Percentiles rank a stretch among this genome's conserved stretches.
These are phyloP conservation scores for Botrytis aclada DNA, from an alignment of 2,329 filamentous ascomycete species.

Conservation along the genomic window DNA sequence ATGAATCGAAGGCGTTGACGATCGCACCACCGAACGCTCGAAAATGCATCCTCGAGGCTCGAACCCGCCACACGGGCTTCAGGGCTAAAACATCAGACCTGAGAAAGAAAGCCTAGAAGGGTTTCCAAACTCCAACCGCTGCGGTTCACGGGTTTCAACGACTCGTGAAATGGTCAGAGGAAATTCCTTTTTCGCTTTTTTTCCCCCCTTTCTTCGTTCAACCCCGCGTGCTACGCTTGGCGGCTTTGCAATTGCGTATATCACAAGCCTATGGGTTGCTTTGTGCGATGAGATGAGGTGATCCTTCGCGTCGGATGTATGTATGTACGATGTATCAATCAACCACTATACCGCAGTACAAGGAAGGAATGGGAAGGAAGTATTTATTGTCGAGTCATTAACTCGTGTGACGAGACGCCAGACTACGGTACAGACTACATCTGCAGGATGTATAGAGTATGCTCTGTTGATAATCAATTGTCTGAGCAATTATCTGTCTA, in stretches of 20 bases:
- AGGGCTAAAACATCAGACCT: not conserved
- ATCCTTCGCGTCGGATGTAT: not conserved
- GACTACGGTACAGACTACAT: not conserved
- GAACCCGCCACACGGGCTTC: not conserved
- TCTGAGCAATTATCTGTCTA: not conserved
- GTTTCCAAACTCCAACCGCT: not conserved
- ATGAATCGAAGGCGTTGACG: not conserved
- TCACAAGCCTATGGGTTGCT: no score
- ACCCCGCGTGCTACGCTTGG: not conserved
- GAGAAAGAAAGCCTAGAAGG: not conserved
- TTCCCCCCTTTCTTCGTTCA: not conserved
- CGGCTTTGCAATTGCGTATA: no score
- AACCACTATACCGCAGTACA: not conserved
- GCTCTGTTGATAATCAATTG: not conserved
- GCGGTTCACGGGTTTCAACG: not conserved
- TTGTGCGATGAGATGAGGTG: not conserved
- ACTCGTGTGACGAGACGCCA: not conserved
- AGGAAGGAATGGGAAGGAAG: not conserved
- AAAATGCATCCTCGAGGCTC: not conserved
- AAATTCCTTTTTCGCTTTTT: not conserved
- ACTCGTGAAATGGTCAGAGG: not conserved
- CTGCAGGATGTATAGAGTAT: not conserved
- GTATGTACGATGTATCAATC: not conserved
- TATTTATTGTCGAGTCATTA: not conserved
- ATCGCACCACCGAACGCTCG: not conserved